phyloP scores from a whole-genome alignment of 352 stramenopile genomes.

The Pythium rishiriense region DNA sequence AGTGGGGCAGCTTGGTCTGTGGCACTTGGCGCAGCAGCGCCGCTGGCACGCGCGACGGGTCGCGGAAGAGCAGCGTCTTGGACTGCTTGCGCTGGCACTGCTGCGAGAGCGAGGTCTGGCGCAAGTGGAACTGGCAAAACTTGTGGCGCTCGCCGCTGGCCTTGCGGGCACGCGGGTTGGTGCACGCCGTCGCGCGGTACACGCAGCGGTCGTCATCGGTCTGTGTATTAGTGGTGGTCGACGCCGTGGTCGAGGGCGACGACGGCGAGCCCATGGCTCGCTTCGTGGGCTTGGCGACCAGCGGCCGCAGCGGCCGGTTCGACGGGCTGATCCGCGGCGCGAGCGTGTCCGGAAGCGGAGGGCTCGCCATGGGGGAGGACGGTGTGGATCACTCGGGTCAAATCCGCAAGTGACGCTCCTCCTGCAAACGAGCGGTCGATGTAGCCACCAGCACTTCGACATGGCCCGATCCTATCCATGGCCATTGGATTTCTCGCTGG shows the following conservation, averaged over 20 bases:
- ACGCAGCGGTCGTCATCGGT: conserved; percentile 8
- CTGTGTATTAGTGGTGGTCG: not conserved
- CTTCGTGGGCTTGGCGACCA: not conserved
- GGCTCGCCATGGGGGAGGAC: not conserved
- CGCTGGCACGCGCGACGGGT: conserved; percentile 16
- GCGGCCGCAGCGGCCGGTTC: not conserved
- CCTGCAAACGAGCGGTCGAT: not conserved
- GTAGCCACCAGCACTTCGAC: not conserved
- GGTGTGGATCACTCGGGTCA: not conserved
- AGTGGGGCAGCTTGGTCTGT: not conserved
- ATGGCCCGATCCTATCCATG: not conserved
- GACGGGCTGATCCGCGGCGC: not conserved
- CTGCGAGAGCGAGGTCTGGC: conserved; percentile 13
- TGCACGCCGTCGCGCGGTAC: conserved; percentile 14
- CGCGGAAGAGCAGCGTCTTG: conserved; percentile 15
- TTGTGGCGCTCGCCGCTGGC: conserved; percentile 29
- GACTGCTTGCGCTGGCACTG: conserved; percentile 9
- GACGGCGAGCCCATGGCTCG: too few species aligned
- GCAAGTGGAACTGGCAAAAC: conserved; percentile 34
- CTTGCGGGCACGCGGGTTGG: conserved; percentile 29
- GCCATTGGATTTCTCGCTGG: conserved; percentile 16
- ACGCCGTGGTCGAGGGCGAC: not conserved
- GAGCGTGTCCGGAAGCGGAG: not conserved
- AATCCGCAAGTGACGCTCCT: not conserved
- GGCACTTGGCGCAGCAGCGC: conserved; percentile 16